Base-by-base conservation (phyloP, 805 yeast species). In the Metschnikowia gelsemii region DNA sequence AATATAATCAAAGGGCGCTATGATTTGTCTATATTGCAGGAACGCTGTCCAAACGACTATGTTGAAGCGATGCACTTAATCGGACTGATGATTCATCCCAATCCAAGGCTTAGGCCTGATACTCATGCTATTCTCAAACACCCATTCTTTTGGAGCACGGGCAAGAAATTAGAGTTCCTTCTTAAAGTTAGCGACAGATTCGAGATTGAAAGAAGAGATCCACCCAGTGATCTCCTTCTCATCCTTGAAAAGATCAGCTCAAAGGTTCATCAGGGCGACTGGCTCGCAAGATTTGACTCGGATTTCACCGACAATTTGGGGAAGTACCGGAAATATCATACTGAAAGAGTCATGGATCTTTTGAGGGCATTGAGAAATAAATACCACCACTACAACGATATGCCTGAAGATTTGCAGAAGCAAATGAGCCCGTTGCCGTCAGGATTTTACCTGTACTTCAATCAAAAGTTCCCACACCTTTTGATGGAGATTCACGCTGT, bases 351-450 rank as follows among this genome's bases (percentile, higher is more conserved):
- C 33, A 79, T 89, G 81, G 99, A 93, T 60, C 65, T 93, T 38
- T 64, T 93, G 44, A 71, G 99, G 44, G 96, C 96, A 0, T 63
- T 93, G 52, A 74, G 99, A 54, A 93, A 93, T 66, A 93, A 93
- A 62, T 84, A 87, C 56, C 98, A 93, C 61, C 99, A 93, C 61
- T 91, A 76, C 61, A 88, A 88, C 64, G 99, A 93, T 60, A 66
- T 90, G 57, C 96, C 96, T 1, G 72, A 65, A 8, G 76, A 69
- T 11, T 70, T 93, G 43, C 80, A 78, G 38, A 59, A 57, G 12
- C 72, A 77, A 36, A 84, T 93, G 78, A 83, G 87, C 14, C 84
- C 91, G 0, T 64, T 88, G 20, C 96, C 97, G 0, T 79, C 79
- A 36, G 96, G 95, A 0, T 93, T 87, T 58, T 85, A 87, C 61